Base-by-base conservation (phyloP, 2,329 filamentous ascomycete species). In the Penicillium crustosum region DNA sequence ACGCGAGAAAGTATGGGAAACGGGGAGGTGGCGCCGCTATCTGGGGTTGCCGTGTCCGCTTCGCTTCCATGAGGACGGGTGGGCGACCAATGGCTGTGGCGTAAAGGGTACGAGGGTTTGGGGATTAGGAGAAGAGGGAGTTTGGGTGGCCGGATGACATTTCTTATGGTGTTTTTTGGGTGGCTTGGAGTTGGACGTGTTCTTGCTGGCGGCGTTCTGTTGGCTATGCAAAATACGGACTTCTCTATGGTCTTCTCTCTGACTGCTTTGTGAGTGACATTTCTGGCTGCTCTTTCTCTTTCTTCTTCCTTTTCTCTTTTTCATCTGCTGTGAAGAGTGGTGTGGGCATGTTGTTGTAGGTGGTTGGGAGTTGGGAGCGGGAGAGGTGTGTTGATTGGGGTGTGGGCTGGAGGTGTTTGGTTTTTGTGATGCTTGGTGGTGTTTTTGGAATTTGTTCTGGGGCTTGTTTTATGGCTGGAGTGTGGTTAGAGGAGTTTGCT, bases 11-110 rank as follows among this genome's bases (percentile, higher is more conserved):
- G 25, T 33, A 31, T 9, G 27, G 53, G 49, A 50, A 59, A 36
- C 35, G 49, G 55, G 36, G 42, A 49, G 21, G 51, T 48, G 36
- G 15, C 49, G 69, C 74, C 73, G 66, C 71, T 68, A 68, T 69
- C 64, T 73, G 73, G 73, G 72, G 73, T 74, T 75, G 71, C 71
- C 70, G 63, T 63, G 67, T 72, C 71, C 66, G 68, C 75, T 77
- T 70, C 68, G 52, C 67, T 64, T 67, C 74, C 63, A 74, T 78
- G 75, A 75, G 73, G 74, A 73, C 67, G 50, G 60, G 41, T 61
- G 9, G 68, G 74, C 71, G 75, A 75, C 74, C 68, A 78, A 78
- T 76, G 76, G 75, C 76, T 70, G 69, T 69, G 75, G 75, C 70
- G 64, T 56, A 77, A 38, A 51, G 48, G 38, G 36, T 51, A 36